Evolutionary conservation across 2,329 filamentous ascomycete genomes (phyloP).

Genomic region (Monosporascus sp.): DNA sequence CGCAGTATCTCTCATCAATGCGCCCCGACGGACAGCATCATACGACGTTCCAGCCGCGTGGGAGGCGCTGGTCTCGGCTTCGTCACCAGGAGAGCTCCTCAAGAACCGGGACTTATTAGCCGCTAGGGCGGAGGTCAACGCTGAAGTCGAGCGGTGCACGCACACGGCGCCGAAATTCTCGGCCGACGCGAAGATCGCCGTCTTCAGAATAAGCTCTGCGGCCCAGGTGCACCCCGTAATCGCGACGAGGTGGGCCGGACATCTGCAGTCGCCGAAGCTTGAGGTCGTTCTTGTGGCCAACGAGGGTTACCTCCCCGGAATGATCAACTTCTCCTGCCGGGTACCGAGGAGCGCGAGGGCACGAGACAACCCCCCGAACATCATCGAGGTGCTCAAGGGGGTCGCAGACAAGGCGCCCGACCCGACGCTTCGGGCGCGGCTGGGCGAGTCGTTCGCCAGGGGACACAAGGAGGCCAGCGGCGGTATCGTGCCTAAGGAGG

Average conservation of each 20-base stretch:
- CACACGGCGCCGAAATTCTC: conserved; percentile 61
- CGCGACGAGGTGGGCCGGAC: conserved; percentile 61
- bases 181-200: conserved; percentile 55
- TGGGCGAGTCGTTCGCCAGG: conserved; percentile 60
- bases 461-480: conserved; percentile 66
- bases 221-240: conserved; percentile 65
- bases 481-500: conserved; percentile 53
- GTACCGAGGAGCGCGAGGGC: conserved; percentile 51
- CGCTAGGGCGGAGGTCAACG: conserved; percentile 54
- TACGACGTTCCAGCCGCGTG: conserved; percentile 59
- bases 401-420: conserved; percentile 42
- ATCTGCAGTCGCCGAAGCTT: conserved; percentile 52
- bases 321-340: conserved; percentile 65
- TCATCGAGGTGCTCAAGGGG: conserved; percentile 52
- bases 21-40: conserved; percentile 56
- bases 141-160: conserved; percentile 56
- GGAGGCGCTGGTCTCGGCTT: conserved; percentile 49
- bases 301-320: conserved; percentile 56
- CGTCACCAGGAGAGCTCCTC: conserved; percentile 46
- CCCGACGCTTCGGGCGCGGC: conserved; percentile 36
- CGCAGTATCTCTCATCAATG: conserved; percentile 60
- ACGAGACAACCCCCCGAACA: conserved; percentile 54
- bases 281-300: conserved; percentile 65
- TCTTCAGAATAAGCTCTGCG: conserved; percentile 54
- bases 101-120: conserved; percentile 43